Evolutionary conservation across 208 protist genomes (phyloP).

Genomic region (Wallacemonas rigidus): DNA sequence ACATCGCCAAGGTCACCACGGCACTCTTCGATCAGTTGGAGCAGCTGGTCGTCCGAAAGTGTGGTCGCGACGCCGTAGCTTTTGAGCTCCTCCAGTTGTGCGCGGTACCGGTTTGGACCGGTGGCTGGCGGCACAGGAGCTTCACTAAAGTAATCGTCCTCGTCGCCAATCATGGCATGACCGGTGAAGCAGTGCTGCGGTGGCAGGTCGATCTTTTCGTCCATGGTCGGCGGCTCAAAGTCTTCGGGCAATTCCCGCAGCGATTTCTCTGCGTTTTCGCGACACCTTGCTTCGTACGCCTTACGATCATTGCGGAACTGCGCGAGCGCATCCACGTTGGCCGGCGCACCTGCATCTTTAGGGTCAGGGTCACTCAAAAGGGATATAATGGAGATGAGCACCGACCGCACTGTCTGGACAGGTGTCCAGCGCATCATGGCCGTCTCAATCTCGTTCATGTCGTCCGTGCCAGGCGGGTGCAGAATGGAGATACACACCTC

Average conservation of each 20-base stretch:
- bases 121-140: conserved; percentile 4
- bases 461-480: conserved; percentile 97
- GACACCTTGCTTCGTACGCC: conserved; percentile 64
- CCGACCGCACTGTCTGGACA: conserved; percentile 94
- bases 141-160: conserved; percentile 43
- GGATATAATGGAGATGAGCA: conserved; percentile 94
- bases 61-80: conserved; percentile 65
- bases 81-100: conserved; percentile 77
- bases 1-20: conserved; percentile 77
- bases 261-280: conserved; percentile 83
- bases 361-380: conserved; percentile 95
- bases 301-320: conserved; percentile 79
- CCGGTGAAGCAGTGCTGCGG: conserved; percentile 25
- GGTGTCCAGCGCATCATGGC: conserved; percentile 97
- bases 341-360: conserved; percentile 90
- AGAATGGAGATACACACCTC: conserved; percentile 98
- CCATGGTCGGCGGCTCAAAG: conserved; percentile 73
- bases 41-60: conserved; percentile 57
- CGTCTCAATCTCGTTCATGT: conserved; percentile 86
- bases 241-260: conserved; percentile 85
- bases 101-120: conserved; percentile 39
- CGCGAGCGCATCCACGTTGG: conserved; percentile 95
- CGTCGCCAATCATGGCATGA: conserved; percentile 33
- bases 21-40: conserved; percentile 59
- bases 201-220: conserved; percentile 57